These are phyloP conservation scores for Cyclocybe cylindracea DNA, from an alignment of 768 basidiomycete species.

Conservation along the genomic window DNA sequence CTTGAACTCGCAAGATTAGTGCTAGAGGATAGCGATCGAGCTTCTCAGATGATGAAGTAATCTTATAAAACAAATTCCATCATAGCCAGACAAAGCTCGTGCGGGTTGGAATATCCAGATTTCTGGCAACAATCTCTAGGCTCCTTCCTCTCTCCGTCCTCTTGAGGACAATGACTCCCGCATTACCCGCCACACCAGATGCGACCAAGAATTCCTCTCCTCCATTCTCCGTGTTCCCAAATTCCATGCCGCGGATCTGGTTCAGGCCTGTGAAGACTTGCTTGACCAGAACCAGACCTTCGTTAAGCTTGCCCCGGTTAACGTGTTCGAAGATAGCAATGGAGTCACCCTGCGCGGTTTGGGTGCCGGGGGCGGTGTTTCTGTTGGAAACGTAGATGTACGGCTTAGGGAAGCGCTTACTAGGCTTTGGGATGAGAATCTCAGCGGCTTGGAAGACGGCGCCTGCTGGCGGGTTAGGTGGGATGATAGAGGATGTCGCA, in stretches of 20 bases:
- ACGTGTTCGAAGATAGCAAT: slow-evolving; percentile 62
- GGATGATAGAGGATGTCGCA: slow-evolving; percentile 50
- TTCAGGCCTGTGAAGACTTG: slow-evolving; percentile 67
- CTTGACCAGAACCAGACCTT: slow-evolving; percentile 34
- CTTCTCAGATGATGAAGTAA: not conserved
- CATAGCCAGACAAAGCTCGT: slow-evolving; percentile 53
- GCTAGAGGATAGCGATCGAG: not conserved
- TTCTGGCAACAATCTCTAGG: slow-evolving; percentile 52
- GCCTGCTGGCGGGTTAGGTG: slow-evolving; percentile 30
- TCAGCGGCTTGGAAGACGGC: slow-evolving; percentile 56
- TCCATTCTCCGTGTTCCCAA: slow-evolving; percentile 46
- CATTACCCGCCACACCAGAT: slow-evolving; percentile 50
- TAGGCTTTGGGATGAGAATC: slow-evolving; percentile 57
- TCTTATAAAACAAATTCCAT: not conserved
- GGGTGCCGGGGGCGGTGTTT: slow-evolving; percentile 40
- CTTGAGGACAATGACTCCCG: slow-evolving; percentile 58
- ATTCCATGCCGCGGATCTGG: slow-evolving; percentile 67
- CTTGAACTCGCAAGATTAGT: not conserved
- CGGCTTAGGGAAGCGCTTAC: slow-evolving; percentile 44
- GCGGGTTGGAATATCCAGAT: slow-evolving; percentile 51
- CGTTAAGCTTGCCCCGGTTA: slow-evolving; percentile 29
- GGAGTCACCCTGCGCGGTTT: slow-evolving; percentile 55
- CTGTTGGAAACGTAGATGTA: slow-evolving; percentile 73
- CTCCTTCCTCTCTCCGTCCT: slow-evolving; percentile 55
- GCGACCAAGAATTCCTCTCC: slow-evolving; percentile 55